A percentile compares a stretch with the other conserved stretches of the same genome.
Conservation (phyloP, 352 stramenopile species). For the Phytopythium sindhum region DNA sequence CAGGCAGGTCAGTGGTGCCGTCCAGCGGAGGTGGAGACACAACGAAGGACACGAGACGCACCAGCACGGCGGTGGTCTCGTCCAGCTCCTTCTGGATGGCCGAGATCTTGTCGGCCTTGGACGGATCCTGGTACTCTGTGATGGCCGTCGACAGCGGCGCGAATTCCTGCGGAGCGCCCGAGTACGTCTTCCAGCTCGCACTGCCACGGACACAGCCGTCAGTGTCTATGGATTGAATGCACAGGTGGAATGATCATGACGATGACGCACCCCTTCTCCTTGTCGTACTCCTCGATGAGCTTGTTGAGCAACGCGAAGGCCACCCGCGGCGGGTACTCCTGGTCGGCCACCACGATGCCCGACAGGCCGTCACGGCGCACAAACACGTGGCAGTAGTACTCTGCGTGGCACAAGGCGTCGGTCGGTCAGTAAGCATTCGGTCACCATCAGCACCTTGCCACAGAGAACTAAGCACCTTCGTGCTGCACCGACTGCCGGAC, state of each 20-base stretch:
- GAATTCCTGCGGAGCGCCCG: conserved; percentile 83
- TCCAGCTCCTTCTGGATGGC: conserved; percentile 99
- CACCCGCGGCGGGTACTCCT: conserved; percentile 98
- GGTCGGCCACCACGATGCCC: conserved; percentile 96
- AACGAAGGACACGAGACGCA: conserved; percentile 14
- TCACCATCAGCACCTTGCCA: too few relatives aligned
- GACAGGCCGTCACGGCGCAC: conserved; percentile 95
- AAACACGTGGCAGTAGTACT: conserved; percentile 99
- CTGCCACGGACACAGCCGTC: conserved; percentile 18
- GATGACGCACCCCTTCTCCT: conserved; percentile 42
- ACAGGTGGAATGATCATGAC: conserved; percentile 14
- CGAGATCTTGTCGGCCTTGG: conserved; percentile 99
- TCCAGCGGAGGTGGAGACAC: background rate
- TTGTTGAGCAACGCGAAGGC: conserved; percentile 97
- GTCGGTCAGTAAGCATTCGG: too few relatives aligned
- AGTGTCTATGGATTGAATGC: conserved; percentile 21
- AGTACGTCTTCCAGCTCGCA: conserved; percentile 55
- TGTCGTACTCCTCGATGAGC: conserved; percentile 96
- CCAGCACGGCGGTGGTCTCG: conserved; percentile 97
- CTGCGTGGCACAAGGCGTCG: conserved; percentile 18
- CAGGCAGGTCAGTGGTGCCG: background rate
- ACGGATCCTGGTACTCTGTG: conserved; percentile 96
- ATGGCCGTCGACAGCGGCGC: conserved; percentile 91
- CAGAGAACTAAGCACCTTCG: conserved; percentile 88
- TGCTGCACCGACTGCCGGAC: conserved; percentile 98